These are phyloP conservation scores for Senecio squalidus DNA, from an alignment of 140 eudicot genomes.

Conservation along the genomic window DNA sequence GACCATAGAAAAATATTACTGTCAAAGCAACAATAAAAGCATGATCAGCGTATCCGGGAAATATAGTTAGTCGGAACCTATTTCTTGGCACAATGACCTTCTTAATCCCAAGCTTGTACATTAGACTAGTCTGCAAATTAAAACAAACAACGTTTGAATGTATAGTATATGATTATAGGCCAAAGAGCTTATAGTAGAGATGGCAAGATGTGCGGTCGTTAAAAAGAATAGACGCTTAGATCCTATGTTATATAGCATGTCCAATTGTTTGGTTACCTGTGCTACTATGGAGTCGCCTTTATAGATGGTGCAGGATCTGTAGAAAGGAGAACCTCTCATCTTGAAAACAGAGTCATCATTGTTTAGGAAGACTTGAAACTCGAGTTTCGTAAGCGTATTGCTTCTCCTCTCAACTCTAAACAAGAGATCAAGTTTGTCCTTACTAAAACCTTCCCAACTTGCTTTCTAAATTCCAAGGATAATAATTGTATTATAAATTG, in stretches of 20 bases:
- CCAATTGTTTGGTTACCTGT: conserved; percentile 58
- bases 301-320: conserved; percentile 79
- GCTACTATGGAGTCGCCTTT: conserved; percentile 63
- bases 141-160: too few species aligned
- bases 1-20: conserved; percentile 58
- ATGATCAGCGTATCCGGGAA: conserved; percentile 53
- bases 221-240: too few species aligned
- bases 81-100: conserved; percentile 58
- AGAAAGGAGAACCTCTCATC: conserved; percentile 71
- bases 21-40: conserved; percentile 47
- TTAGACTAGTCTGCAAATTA: conserved; percentile 74
- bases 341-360: conserved; percentile 41
- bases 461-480: conserved; percentile 41
- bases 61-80: conserved; percentile 70
- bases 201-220: too few species aligned
- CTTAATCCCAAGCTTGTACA: conserved; percentile 75
- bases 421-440: conserved; percentile 33
- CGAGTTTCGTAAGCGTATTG: conserved; percentile 35
- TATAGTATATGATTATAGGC: too few species aligned
- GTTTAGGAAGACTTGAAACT: conserved; percentile 41
- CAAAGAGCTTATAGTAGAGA: too few species aligned
- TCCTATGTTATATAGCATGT: too few species aligned
- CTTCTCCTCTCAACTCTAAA: conserved; percentile 48
- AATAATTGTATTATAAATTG: not conserved
- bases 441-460: conserved; percentile 61